Conservation (phyloP, 2,329 filamentous ascomycete genomes). For the Fusarium humuli region DNA sequence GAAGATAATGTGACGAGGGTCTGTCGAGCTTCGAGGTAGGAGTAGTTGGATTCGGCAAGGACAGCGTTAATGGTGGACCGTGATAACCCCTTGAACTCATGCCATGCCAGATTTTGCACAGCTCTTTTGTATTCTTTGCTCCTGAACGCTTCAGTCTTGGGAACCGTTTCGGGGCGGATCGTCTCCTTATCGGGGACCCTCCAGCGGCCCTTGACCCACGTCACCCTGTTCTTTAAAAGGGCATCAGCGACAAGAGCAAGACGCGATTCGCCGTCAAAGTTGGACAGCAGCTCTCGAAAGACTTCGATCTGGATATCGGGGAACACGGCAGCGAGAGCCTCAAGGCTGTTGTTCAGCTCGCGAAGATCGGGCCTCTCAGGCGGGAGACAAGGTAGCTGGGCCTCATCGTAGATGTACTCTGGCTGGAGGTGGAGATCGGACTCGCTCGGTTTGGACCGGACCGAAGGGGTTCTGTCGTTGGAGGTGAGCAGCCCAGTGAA, state of each 20-base stretch:
- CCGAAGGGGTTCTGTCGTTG: conserved; percentile 53
- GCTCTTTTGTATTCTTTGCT: conserved; percentile 75
- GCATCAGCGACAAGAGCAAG: conserved; percentile 82
- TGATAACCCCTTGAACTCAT: conserved; percentile 81
- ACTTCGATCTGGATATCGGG: conserved; percentile 85
- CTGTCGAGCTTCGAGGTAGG: conserved; percentile 77
- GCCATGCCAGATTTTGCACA: conserved; percentile 73
- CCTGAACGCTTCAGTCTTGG: conserved; percentile 74
- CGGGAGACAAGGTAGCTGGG: conserved; percentile 61
- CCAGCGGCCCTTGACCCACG: conserved; percentile 78
- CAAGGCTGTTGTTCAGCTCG: conserved; percentile 77
- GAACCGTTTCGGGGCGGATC: conserved; percentile 55
- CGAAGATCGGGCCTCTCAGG: conserved; percentile 71
- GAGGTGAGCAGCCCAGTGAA: conserved; percentile 62
- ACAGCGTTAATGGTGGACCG: conserved; percentile 81
- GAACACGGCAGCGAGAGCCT: conserved; percentile 77
- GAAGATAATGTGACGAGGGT: conserved; percentile 76
- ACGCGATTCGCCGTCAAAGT: conserved; percentile 80
- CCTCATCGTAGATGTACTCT: conserved; percentile 67
- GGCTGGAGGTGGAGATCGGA: conserved; percentile 48
- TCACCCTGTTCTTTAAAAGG: conserved; percentile 76
- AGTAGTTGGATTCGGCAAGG: conserved; percentile 83
- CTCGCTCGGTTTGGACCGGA: conserved; percentile 48
- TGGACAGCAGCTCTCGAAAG: conserved; percentile 82
- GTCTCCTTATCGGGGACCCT: conserved; percentile 57